A percentile compares a stretch with the other conserved stretches of the same genome.
These are phyloP conservation scores for Gossypium stocksii DNA, from an alignment of 345 rosid species.

Conservation along the genomic window DNA sequence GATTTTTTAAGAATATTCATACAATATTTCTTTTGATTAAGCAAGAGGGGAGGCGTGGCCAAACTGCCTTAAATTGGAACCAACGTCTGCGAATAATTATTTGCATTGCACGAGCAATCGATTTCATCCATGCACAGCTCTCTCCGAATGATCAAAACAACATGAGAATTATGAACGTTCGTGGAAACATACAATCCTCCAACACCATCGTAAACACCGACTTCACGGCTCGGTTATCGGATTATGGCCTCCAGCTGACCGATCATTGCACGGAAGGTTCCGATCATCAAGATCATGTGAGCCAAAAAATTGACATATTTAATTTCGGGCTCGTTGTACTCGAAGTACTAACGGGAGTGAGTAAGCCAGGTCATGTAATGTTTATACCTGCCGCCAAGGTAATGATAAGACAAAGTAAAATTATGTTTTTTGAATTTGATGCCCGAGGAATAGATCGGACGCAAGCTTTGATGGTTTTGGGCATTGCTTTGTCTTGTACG, in stretches of 20 bases:
- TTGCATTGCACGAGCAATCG: conserved; percentile 35
- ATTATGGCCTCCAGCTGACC: conserved; percentile 42
- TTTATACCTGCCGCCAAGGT: conserved; percentile 17
- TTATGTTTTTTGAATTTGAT: conserved; percentile 32
- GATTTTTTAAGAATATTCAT: no score
- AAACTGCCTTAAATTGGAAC: conserved; percentile 46
- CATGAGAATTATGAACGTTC: conserved; percentile 44
- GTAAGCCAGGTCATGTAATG: neutral
- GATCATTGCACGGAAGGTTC: conserved; percentile 1
- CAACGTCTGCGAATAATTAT: conserved; percentile 33
- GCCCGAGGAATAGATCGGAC: conserved; percentile 36
- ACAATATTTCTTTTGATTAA: neutral
- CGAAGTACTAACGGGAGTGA: conserved; percentile 32
- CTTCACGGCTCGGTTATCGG: conserved; percentile 45
- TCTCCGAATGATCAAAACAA: conserved; percentile 27
- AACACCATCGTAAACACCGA: conserved; percentile 40
- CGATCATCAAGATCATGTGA: neutral
- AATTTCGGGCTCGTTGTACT: conserved; percentile 40
- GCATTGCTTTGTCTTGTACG: conserved; percentile 40
- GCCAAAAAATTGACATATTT: conserved; percentile 36
- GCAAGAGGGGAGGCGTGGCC: conserved; percentile 39
- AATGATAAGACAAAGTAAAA: conserved; percentile 16
- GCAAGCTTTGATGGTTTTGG: conserved; percentile 39
- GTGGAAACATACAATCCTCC: conserved; percentile 53
- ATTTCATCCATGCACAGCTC: conserved; percentile 40